phyloP scores from a whole-genome alignment of 345 rosid species.

The Capsella bursapastoris region DNA sequence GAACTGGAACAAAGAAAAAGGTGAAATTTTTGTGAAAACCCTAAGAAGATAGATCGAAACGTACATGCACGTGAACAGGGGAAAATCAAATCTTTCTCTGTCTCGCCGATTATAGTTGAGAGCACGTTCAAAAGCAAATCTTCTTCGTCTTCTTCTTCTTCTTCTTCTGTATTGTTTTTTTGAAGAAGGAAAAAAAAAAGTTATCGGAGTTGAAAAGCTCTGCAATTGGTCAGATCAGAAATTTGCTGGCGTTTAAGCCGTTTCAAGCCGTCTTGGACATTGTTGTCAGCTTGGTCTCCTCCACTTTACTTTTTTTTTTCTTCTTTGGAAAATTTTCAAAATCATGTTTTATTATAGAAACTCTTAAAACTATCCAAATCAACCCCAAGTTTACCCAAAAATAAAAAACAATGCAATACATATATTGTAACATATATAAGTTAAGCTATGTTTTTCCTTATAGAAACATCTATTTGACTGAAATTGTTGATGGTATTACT shows the following conservation, averaged over 20 bases:
- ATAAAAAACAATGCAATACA: no score
- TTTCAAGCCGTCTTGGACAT: neutral
- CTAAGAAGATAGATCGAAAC: slow-evolving; percentile 34
- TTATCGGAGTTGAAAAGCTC: neutral
- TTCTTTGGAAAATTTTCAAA: no score
- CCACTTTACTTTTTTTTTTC: neutral
- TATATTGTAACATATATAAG: no score
- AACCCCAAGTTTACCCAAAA: no score
- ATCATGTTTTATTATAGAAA: no score
- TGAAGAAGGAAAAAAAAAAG: neutral
- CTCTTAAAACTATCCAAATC: no score
- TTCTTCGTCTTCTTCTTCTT: neutral
- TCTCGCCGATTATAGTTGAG: slow-evolving; percentile 25
- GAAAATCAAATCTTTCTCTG: neutral
- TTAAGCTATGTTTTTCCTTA: no score
- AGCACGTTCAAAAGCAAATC: slow-evolving; percentile 17
- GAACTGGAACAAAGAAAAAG: neutral
- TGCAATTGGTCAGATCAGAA: neutral
- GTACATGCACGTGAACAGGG: slow-evolving; percentile 4
- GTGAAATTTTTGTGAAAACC: slow-evolving; percentile 15
- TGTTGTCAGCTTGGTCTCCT: neutral
- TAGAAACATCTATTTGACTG: no score
- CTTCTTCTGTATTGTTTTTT: neutral
- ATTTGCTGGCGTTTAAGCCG: neutral
- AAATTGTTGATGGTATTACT: no score